Percentiles rank a stretch among this genome's conserved stretches.
These are phyloP conservation scores for Metroxylon sagu DNA, from an alignment of 176 grass and related monocot genomes.

Conservation along the genomic window DNA sequence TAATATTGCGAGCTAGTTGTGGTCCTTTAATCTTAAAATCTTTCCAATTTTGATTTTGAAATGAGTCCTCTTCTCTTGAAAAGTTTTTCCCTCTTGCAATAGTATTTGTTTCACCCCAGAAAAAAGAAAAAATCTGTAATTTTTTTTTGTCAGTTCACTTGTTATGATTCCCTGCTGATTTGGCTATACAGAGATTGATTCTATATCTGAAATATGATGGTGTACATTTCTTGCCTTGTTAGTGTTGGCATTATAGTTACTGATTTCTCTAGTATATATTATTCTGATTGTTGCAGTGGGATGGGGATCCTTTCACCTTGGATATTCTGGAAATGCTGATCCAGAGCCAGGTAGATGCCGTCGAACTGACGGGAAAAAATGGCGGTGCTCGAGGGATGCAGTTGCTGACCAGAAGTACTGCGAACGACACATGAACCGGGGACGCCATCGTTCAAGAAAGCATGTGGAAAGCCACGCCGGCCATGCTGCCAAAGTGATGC, in stretches of 20 bases:
- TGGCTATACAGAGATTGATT: too few species aligned
- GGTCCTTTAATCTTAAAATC: too few species aligned
- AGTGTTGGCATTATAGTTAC: background rate
- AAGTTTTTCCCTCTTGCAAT: too few species aligned
- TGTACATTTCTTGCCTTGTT: background rate
- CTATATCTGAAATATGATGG: too few species aligned
- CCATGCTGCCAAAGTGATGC: slow-evolving; percentile 80
- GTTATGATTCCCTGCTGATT: too few species aligned
- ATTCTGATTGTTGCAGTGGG: slow-evolving; percentile 46
- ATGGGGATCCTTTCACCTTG: slow-evolving; percentile 79
- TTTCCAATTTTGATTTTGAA: too few species aligned
- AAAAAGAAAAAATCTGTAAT: too few species aligned
- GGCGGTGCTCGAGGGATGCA: slow-evolving; percentile 97
- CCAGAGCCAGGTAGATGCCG: slow-evolving; percentile 90
- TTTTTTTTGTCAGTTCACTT: too few species aligned
- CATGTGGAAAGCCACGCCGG: slow-evolving; percentile 96
- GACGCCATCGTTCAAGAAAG: slow-evolving; percentile 99
- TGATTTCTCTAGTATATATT: slow-evolving; percentile 23
- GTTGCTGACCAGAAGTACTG: slow-evolving; percentile 99
- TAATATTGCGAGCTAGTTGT: too few species aligned
- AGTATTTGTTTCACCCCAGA: too few species aligned
- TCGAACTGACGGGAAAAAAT: slow-evolving; percentile 97
- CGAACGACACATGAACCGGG: slow-evolving; percentile 95
- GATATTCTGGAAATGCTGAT: slow-evolving; percentile 72
- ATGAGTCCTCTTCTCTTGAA: too few species aligned